phyloP scores from a whole-genome alignment of 1,284 basidiomycete species.

The Melampsora larici-populina region DNA sequence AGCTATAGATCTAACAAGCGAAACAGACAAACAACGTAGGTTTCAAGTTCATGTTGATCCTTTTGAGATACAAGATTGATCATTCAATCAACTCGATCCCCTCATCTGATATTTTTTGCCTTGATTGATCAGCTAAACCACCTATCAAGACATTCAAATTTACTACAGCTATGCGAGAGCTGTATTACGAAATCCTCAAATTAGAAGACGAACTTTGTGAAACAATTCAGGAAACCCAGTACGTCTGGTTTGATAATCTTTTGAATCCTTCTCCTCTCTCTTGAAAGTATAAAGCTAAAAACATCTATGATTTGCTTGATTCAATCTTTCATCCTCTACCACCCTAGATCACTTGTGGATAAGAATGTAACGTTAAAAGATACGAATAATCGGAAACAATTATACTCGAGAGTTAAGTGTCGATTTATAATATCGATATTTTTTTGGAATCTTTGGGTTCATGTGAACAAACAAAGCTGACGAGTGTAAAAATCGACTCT shows the following conservation, averaged over 20 bases:
- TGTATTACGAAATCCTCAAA: slow-evolving; percentile 35
- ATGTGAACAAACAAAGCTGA: neutral
- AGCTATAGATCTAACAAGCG: too few relatives aligned
- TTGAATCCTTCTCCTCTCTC: neutral
- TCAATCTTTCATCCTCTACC: neutral
- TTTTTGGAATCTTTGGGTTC: neutral
- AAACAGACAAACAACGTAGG: too few relatives aligned
- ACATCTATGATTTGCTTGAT: neutral
- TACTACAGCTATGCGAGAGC: slow-evolving; percentile 12
- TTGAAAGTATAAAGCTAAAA: neutral
- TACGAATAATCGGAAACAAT: slow-evolving; percentile 35
- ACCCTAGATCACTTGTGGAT: slow-evolving; percentile 27
- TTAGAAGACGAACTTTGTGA: slow-evolving; percentile 37
- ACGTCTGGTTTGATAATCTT: neutral
- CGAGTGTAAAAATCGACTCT: neutral
- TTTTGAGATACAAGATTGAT: neutral
- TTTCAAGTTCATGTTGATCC: too few relatives aligned
- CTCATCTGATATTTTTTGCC: neutral
- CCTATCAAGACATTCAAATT: slow-evolving; percentile 31
- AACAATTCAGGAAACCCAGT: slow-evolving; percentile 38
- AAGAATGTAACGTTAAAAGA: slow-evolving; percentile 39
- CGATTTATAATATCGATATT: neutral
- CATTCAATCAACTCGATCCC: neutral
- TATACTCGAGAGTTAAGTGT: slow-evolving; percentile 37
- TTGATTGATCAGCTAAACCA: slow-evolving; percentile 18